Evolutionary conservation across 176 grass and related monocot genomes (phyloP).

Genomic region (Poa annua): DNA sequence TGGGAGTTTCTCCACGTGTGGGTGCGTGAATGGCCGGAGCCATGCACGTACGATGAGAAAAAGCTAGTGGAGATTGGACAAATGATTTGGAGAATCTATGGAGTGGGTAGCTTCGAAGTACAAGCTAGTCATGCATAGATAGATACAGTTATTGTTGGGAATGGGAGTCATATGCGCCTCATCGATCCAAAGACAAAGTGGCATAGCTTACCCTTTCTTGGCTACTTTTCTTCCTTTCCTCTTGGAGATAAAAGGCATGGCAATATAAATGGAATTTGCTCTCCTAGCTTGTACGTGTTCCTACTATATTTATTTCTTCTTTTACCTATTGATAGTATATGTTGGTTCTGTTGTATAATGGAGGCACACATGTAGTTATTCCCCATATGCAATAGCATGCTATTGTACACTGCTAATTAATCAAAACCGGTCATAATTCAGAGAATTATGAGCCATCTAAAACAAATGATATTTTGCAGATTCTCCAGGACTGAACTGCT

Average conservation of each 20-base stretch:
- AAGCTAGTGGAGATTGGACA: constrained; percentile 36
- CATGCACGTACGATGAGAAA: background rate
- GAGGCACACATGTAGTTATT: background rate
- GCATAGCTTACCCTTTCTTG: constrained; percentile 10
- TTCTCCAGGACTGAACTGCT: background rate
- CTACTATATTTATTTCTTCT: background rate
- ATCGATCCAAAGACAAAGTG: background rate
- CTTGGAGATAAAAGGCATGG: constrained; percentile 22
- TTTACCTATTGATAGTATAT: background rate
- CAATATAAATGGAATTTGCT: background rate
- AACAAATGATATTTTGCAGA: background rate
- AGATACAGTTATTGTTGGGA: constrained; percentile 11
- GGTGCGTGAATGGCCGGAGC: background rate
- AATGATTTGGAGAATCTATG: constrained; percentile 34
- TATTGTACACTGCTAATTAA: background rate
- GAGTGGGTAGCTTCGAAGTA: constrained; percentile 25
- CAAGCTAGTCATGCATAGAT: background rate
- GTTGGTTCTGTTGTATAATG: background rate
- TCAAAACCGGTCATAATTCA: background rate
- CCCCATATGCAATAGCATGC: background rate
- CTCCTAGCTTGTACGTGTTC: background rate
- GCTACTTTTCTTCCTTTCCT: constrained; percentile 11
- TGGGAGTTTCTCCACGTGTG: constrained; percentile 41
- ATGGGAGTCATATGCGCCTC: background rate
- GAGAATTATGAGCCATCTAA: background rate